Base-by-base conservation (phyloP, 2,329 filamentous ascomycete genomes). In the Pyrenophora tritici-repentis region DNA sequence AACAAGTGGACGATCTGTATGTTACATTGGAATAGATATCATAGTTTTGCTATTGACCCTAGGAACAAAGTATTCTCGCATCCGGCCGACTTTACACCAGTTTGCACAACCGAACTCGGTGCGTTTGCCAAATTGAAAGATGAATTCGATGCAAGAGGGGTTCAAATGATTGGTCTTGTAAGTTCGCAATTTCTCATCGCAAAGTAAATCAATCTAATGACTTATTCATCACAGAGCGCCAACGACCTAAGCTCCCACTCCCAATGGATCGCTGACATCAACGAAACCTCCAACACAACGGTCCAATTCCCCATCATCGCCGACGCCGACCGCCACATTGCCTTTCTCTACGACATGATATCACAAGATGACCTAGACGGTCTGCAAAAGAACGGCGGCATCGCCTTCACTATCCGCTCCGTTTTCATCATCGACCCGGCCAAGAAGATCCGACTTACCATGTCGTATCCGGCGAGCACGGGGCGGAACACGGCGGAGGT, bases 41-140 rank as follows among this genome's bases (percentile, higher is more conserved):
- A 20, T 20, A 20, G 18, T 20, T 5, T 20, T 20, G 18, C 18
- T 3, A 20, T 20, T 20, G 18, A 20, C 18, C 5, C 18, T 9
- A 24, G 6, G 2, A 24, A 24, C 6, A 24, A 24, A 24, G 22
- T 94, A 65, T 93, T 94, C 81, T 91, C 87, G 26, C 90, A 93
- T 79, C 90, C 90, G 3, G 88, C 78, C 53, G 92, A 96, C 77
- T 96, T 90, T 82, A 96, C 92, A 1, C 92, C 92, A 47, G 92
- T 96, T 53, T 97, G 92, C 83, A 97, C 92, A 59, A 97, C 91
- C 47, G 92, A 97, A 80, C 87, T 97, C 57, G 92, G 91, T 58
- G 91, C 91, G 53, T 95, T 97, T 68, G 89, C 91, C 65, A 94
- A 92, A 78, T 83, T 96, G 58, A 86, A 91, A 79, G 84, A 86